Evolutionary conservation across 2,329 filamentous ascomycete genomes (phyloP).

Genomic region (Calonectria naviculata): DNA sequence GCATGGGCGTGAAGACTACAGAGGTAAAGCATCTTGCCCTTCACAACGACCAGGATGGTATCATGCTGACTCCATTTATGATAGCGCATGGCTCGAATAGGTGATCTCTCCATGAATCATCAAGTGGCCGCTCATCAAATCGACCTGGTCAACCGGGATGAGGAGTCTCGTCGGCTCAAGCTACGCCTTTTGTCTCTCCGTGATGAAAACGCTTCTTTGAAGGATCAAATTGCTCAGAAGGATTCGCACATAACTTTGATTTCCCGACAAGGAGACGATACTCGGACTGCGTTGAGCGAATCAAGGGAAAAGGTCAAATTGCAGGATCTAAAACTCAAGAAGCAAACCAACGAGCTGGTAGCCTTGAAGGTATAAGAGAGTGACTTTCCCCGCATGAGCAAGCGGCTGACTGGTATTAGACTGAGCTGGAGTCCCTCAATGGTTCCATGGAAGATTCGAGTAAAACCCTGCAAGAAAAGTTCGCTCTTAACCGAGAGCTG

Average conservation of each 20-base stretch:
- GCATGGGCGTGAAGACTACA: constrained; percentile 40
- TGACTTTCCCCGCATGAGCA: too few relatives aligned
- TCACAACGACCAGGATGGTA: not conserved
- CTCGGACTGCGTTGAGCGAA: constrained; percentile 55
- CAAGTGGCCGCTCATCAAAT: constrained; percentile 72
- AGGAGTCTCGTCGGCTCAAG: constrained; percentile 77
- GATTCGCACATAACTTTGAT: constrained; percentile 68
- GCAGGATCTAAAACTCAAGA: constrained; percentile 60
- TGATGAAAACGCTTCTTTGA: constrained; percentile 78
- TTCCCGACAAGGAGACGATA: constrained; percentile 51
- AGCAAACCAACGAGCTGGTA: constrained; percentile 60
- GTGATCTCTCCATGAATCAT: constrained; percentile 76
- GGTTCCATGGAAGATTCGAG: constrained; percentile 75
- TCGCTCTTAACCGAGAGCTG: constrained; percentile 63
- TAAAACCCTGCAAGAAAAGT: constrained; percentile 72
- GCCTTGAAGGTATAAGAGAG: constrained; percentile 58
- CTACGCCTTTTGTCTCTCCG: constrained; percentile 78
- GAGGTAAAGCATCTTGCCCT: constrained; percentile 39
- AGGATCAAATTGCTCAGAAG: constrained; percentile 69
- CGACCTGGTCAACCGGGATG: constrained; percentile 77
- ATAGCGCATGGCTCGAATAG: constrained; percentile 59
- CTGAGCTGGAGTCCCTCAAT: constrained; percentile 77
- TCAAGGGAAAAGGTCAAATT: constrained; percentile 54
- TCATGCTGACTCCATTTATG: constrained; percentile 32
- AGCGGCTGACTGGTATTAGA: constrained; percentile 55